phyloP scores from a whole-genome alignment of 2,329 filamentous ascomycete genomes.

The Bipolaris bicolor region DNA sequence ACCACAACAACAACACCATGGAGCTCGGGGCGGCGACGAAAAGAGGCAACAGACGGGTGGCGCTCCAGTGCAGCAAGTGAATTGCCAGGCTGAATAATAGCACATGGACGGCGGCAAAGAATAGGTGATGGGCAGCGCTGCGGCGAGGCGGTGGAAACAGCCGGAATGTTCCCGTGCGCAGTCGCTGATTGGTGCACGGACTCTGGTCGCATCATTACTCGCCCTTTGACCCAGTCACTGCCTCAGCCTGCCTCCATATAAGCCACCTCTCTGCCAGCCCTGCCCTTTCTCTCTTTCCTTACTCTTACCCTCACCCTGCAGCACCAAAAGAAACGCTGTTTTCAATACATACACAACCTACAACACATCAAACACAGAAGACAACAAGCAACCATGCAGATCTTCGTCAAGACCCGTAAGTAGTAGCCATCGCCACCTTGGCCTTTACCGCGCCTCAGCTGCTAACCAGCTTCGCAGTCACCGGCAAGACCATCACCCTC shows the following conservation, averaged over 20 bases:
- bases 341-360: conserved; percentile 18
- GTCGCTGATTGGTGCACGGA: conserved; percentile 42
- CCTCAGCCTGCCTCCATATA: conserved; percentile 42
- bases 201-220: conserved; percentile 42
- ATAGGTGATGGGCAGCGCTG: conserved; percentile 8
- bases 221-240: conserved; percentile 40
- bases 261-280: conserved; percentile 29
- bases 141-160: conserved; percentile 19
- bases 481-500: conserved; percentile 71
- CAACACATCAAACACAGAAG: conserved; percentile 8
- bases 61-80: neutral
- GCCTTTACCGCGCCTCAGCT: conserved; percentile 16
- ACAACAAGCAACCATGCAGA: conserved; percentile 71
- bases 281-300: conserved; percentile 23
- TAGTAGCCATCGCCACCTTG: conserved; percentile 46
- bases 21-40: neutral
- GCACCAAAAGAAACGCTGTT: conserved; percentile 12
- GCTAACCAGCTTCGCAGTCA: conserved; percentile 57
- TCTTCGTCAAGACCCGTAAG: conserved; percentile 96
- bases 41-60: neutral
- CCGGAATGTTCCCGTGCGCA: conserved; percentile 43
- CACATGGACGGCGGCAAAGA: conserved; percentile 20
- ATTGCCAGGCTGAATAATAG: conserved; percentile 21
- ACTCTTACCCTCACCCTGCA: conserved; percentile 19
- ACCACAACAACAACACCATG: conserved; percentile 1